These are phyloP conservation scores for Fonsecaea erecta DNA, from an alignment of 2,329 filamentous ascomycete genomes.

Conservation along the genomic window DNA sequence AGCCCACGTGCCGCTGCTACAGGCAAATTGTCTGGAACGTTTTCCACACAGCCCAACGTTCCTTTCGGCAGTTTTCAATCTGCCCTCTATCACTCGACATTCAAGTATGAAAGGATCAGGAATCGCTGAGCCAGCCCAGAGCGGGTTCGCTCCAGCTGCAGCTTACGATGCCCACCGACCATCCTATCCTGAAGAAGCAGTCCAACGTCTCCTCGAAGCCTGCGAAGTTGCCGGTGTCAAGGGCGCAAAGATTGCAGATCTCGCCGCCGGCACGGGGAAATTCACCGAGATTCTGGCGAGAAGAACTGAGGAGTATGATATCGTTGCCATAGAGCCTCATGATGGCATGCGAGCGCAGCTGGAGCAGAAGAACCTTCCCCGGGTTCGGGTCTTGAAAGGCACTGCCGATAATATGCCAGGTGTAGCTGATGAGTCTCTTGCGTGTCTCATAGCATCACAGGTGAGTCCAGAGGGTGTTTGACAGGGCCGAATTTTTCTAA, in stretches of 20 bases:
- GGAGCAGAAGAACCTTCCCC: conserved; percentile 60
- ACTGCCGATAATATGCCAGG: conserved; percentile 59
- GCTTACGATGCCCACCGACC: conserved; percentile 72
- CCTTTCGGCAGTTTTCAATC: background rate
- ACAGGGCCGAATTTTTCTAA: conserved; percentile 2
- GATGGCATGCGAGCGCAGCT: conserved; percentile 68
- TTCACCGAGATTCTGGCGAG: conserved; percentile 67
- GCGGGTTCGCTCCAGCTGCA: conserved; percentile 67
- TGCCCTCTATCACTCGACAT: background rate
- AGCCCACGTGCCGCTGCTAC: background rate
- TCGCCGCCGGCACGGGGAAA: conserved; percentile 72
- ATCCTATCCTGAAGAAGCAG: conserved; percentile 64
- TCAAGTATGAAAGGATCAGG: conserved; percentile 15
- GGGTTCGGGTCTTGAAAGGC: conserved; percentile 62
- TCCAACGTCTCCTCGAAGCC: conserved; percentile 61
- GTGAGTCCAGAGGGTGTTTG: conserved; percentile 50
- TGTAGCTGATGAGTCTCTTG: conserved; percentile 62
- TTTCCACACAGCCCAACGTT: background rate
- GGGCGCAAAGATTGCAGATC: conserved; percentile 55
- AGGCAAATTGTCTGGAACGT: background rate
- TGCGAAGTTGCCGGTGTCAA: conserved; percentile 57
- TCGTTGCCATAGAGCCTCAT: conserved; percentile 69
- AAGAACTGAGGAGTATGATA: conserved; percentile 62
- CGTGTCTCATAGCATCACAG: conserved; percentile 71
- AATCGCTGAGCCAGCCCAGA: conserved; percentile 40